These are phyloP conservation scores for Lavandula angustifolia DNA, from an alignment of 257 asterid species.

Conservation along the genomic window DNA sequence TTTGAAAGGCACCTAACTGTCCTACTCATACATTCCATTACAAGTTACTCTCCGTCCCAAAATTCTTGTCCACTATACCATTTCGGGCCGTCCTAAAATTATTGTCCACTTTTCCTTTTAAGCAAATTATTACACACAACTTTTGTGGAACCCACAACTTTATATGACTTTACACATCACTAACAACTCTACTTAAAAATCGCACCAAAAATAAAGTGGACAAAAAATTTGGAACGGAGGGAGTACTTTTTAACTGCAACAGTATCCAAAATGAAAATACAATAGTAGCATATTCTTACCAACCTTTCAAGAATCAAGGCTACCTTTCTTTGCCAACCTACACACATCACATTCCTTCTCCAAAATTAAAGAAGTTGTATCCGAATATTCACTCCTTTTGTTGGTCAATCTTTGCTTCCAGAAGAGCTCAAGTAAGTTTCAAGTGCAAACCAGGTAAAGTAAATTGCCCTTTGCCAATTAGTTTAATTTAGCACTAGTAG, in stretches of 20 bases:
- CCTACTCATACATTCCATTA: constrained; percentile 47
- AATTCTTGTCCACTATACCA: too few species aligned
- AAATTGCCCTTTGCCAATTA: background rate
- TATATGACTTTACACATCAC: too few species aligned
- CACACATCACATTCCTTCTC: constrained; percentile 27
- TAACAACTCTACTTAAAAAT: too few species aligned
- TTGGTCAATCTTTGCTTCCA: background rate
- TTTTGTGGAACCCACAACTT: too few species aligned
- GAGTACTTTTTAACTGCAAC: background rate
- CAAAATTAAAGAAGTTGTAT: background rate
- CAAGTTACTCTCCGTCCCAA: background rate
- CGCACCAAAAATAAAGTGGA: too few species aligned
- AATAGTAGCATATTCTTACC: constrained; percentile 28
- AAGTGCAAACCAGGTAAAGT: too few species aligned
- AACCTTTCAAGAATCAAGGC: constrained; percentile 28
- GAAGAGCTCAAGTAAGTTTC: background rate
- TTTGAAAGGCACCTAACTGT: constrained; percentile 32
- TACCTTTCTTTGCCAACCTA: constrained; percentile 40
- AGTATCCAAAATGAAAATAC: background rate
- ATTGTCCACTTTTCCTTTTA: too few species aligned
- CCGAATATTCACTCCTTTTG: background rate
- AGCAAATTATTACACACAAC: too few species aligned
- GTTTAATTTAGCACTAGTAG: background rate
- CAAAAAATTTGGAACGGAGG: too few species aligned
- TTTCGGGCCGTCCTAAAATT: too few species aligned